phyloP scores from a whole-genome alignment of 2,329 filamentous ascomycete genomes.

The Ophiostoma sp. region DNA sequence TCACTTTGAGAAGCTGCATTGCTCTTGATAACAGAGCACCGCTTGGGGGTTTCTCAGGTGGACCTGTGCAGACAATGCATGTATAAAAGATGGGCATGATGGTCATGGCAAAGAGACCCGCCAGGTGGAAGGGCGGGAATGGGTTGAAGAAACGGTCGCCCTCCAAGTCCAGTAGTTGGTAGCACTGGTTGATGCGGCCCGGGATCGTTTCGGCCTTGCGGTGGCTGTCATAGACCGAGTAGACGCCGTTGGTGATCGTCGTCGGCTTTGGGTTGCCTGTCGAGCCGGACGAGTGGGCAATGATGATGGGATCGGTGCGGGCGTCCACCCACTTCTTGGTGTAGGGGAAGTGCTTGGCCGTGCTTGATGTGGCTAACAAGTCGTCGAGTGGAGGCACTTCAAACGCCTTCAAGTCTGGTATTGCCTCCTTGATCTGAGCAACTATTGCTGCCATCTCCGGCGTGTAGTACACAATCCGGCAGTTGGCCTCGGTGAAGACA shows the following conservation, averaged over 20 bases:
- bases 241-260: constrained; percentile 30
- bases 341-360: constrained; percentile 22
- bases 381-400: not conserved
- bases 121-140: constrained; percentile 30
- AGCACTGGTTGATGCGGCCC: constrained; percentile 29
- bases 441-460: not conserved
- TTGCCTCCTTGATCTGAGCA: not conserved
- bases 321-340: constrained; percentile 27
- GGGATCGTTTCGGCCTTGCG: constrained; percentile 25
- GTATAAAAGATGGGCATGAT: constrained; percentile 30
- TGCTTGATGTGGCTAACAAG: not conserved
- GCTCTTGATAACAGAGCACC: not conserved
- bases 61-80: constrained; percentile 23
- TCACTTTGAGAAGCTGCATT: constrained; percentile 28
- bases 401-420: not conserved
- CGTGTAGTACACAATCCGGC: constrained; percentile 20
- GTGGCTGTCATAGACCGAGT: constrained; percentile 28
- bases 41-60: constrained; percentile 20
- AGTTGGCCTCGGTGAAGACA: constrained; percentile 21
- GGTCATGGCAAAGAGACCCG: constrained; percentile 28
- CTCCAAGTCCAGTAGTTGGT: constrained; percentile 28
- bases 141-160: constrained; percentile 29
- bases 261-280: constrained; percentile 30
- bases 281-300: constrained; percentile 31
- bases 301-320: constrained; percentile 29